Percentiles rank a stretch among this genome's conserved stretches.
Conservation (phyloP, 2,329 filamentous ascomycete species). For the Albifimbria verrucaria region DNA sequence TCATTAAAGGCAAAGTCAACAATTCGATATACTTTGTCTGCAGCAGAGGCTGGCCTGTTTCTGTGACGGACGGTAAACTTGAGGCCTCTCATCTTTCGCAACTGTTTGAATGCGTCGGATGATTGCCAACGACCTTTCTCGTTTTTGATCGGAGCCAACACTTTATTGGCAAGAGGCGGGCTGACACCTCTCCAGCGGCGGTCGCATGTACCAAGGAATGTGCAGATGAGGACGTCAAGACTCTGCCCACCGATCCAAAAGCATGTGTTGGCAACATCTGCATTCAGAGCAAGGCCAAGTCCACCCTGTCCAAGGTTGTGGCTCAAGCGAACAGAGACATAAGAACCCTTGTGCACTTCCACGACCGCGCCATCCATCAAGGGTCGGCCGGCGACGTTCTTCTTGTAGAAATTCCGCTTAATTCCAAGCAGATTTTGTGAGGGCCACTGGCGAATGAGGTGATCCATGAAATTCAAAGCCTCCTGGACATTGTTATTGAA, state of each 20-base stretch:
- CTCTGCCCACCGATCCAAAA: slow-evolving; percentile 64
- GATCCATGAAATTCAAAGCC: slow-evolving; percentile 87
- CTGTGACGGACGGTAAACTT: slow-evolving; percentile 53
- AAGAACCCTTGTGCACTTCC: slow-evolving; percentile 84
- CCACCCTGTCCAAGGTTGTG: slow-evolving; percentile 47
- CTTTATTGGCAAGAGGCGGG: slow-evolving; percentile 20
- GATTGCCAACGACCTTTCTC: slow-evolving; percentile 23
- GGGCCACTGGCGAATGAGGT: slow-evolving; percentile 79
- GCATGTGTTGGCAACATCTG: slow-evolving; percentile 86
- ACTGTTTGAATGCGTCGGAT: slow-evolving; percentile 51
- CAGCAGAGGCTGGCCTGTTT: slow-evolving; percentile 35
- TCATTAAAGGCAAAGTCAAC: slow-evolving; percentile 46
- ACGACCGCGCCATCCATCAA: slow-evolving; percentile 59
- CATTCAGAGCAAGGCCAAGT: slow-evolving; percentile 73
- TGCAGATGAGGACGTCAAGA: slow-evolving; percentile 34
- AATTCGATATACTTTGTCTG: slow-evolving; percentile 49
- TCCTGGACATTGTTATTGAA: slow-evolving; percentile 70
- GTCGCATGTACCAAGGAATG: slow-evolving; percentile 29
- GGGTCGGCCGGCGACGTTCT: slow-evolving; percentile 40
- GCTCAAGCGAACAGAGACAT: slow-evolving; percentile 77
- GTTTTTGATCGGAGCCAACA: slow-evolving; percentile 32
- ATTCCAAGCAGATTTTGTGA: slow-evolving; percentile 65
- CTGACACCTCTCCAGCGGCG: slow-evolving; percentile 21
- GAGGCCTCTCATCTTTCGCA: slow-evolving; percentile 53
- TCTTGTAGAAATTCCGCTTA: slow-evolving; percentile 79